phyloP scores from a whole-genome alignment of 208 protist species.

The Acanthamoeba royreba region DNA sequence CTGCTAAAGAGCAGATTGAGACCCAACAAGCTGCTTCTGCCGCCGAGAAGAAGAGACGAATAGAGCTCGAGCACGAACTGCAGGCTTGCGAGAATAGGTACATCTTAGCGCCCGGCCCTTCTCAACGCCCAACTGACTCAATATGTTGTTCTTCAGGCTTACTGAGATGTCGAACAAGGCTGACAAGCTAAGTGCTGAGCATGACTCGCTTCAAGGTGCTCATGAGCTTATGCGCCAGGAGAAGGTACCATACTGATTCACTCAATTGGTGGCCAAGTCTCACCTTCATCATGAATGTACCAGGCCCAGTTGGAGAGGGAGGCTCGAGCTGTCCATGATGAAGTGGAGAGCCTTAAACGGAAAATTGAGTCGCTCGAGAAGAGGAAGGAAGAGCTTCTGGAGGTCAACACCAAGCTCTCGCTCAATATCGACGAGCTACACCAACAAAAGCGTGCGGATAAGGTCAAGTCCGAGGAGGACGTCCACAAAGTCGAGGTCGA shows the following conservation, averaged over 20 bases:
- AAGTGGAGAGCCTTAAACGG: neutral
- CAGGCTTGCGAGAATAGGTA: neutral
- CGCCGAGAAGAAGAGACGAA: neutral
- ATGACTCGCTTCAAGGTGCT: neutral
- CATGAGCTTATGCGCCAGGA: neutral
- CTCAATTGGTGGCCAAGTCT: neutral
- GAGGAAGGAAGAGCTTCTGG: neutral
- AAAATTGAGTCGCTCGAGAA: neutral
- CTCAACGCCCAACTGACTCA: neutral
- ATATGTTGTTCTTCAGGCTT: neutral
- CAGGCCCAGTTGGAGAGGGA: neutral
- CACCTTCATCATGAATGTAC: neutral
- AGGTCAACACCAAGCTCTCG: neutral
- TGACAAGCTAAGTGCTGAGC: neutral
- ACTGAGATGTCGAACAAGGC: neutral
- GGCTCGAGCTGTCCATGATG: neutral
- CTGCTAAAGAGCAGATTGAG: neutral
- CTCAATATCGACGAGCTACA: neutral
- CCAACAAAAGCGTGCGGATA: neutral
- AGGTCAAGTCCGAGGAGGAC: neutral
- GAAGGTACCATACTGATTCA: neutral
- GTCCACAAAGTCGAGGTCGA: neutral
- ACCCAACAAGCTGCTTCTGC: neutral
- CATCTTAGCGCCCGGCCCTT: neutral
- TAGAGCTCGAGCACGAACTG: neutral